Evolutionary conservation across 2,329 filamentous ascomycete species (phyloP), one percentile per base, ranked within the genome.

Genomic region (Exophiala sideris): DNA sequence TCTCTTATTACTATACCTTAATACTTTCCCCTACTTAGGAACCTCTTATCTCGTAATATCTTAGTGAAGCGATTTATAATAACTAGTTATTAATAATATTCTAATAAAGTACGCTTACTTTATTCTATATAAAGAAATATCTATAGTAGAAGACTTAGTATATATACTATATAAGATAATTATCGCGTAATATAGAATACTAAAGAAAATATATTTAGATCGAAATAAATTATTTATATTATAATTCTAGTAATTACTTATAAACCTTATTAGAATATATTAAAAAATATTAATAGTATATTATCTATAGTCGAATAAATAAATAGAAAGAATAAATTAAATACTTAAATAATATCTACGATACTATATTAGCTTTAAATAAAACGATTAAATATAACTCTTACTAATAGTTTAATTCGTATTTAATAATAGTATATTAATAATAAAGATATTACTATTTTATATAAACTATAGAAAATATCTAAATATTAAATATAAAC

Each of bases 241-340:
- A 29, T 24, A 35, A 11, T 48, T 48, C 7, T 48, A 24, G 46
- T 16, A 14, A n/a, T 50, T 12, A 24, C 41, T 11, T 9, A 11
- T 35, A 21, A 1, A 44, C 18, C 50, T 21, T 36, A 9, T 41
- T 34, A 35, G 11, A 5, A 57, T 11, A 32, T 41, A n/a, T n/a
- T n/a, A n/a, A 10, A 56, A 58, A 44, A 29, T 60, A 33, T 50
- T 6, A 2, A 50, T 18, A 42, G 16, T 24, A 12, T 59, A 50
- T 20, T 48, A 60, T 33, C 40, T 38, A 42, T 50, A 60, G 44
- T 54, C 32, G 5, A 21, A 57, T 48, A 35, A 44, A 24, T 54
- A 55, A 44, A 61, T 38, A 29, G 32, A 59, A 57, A 35, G 39
- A 38, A 59, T 50, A 50, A 62, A 61, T 20, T 57, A 57, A 36